Conservation (phyloP, 2,329 filamentous ascomycete genomes). For the Chaetomium olivaceum region DNA sequence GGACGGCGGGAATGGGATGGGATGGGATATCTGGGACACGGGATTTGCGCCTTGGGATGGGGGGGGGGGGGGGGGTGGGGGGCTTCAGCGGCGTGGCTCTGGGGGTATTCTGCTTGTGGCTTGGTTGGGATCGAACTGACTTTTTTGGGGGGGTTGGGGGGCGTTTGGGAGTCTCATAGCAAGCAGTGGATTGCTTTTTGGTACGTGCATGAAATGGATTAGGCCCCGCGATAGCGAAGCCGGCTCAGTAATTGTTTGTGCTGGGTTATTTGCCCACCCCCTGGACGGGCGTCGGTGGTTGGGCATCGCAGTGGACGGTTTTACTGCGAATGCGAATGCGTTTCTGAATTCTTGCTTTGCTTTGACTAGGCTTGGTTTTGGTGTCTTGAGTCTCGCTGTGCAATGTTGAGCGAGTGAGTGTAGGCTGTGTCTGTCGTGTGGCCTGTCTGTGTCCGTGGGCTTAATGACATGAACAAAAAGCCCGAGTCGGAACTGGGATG, state of each 20-base stretch:
- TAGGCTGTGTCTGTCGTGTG: too few species aligned
- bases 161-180: constrained; percentile 1
- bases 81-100: background rate
- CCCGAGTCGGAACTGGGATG: too few species aligned
- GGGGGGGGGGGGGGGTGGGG: background rate
- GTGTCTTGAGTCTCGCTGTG: too few species aligned
- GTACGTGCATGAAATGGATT: background rate
- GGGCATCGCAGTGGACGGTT: background rate
- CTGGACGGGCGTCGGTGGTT: background rate
- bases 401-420: too few species aligned
- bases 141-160: background rate
- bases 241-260: background rate
- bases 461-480: too few species aligned
- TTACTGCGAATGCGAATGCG: too few species aligned
- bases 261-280: background rate
- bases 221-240: background rate
- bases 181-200: background rate
- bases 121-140: background rate
- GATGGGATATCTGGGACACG: background rate
- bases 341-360: too few species aligned
- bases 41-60: background rate
- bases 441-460: too few species aligned
- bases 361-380: too few species aligned
- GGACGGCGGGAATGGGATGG: background rate
- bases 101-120: background rate